Evolutionary conservation across 2,329 filamentous ascomycete species (phyloP).

Genomic region (Colletotrichum magnum): DNA sequence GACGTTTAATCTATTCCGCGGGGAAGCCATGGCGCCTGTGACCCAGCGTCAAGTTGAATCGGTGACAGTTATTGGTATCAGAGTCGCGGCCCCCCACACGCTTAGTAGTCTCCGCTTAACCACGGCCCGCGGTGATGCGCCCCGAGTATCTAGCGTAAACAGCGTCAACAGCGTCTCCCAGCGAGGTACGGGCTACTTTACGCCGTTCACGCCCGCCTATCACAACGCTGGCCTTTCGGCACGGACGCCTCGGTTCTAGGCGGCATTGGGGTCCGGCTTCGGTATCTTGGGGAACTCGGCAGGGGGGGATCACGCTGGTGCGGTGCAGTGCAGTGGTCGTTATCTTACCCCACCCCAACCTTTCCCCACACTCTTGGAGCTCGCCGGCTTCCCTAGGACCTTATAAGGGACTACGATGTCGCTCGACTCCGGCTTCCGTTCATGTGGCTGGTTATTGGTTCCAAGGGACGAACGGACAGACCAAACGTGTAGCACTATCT

Average conservation of each 20-base stretch:
- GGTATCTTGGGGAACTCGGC: slow-evolving; percentile 24
- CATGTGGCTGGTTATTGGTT: slow-evolving; percentile 38
- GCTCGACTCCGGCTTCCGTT: slow-evolving; percentile 27
- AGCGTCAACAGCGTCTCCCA: not conserved
- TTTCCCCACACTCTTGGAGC: slow-evolving; percentile 39
- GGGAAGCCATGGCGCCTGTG: slow-evolving; percentile 8
- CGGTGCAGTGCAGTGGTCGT: not conserved
- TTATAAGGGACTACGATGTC: slow-evolving; percentile 41
- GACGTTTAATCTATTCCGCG: slow-evolving; percentile 15
- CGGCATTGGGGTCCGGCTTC: slow-evolving; percentile 40
- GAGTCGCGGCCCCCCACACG: slow-evolving; percentile 10
- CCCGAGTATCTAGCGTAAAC: slow-evolving; percentile 29
- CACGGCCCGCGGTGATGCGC: slow-evolving; percentile 28
- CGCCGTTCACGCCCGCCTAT: slow-evolving; percentile 34
- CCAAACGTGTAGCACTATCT: slow-evolving; percentile 15
- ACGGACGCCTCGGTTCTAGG: slow-evolving; percentile 39
- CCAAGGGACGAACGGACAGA: slow-evolving; percentile 19
- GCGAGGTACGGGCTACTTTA: slow-evolving; percentile 9
- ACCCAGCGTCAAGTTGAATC: not conserved
- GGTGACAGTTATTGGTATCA: not conserved
- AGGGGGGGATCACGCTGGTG: slow-evolving; percentile 21
- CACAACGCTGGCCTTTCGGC: not conserved
- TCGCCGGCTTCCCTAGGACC: slow-evolving; percentile 31
- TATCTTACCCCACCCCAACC: slow-evolving; percentile 38
- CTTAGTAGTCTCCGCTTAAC: slow-evolving; percentile 16